A percentile compares a stretch with the other conserved stretches of the same genome.
phyloP scores from a whole-genome alignment of 2,329 filamentous ascomycete genomes.

The Xylariomycetidae sp. region DNA sequence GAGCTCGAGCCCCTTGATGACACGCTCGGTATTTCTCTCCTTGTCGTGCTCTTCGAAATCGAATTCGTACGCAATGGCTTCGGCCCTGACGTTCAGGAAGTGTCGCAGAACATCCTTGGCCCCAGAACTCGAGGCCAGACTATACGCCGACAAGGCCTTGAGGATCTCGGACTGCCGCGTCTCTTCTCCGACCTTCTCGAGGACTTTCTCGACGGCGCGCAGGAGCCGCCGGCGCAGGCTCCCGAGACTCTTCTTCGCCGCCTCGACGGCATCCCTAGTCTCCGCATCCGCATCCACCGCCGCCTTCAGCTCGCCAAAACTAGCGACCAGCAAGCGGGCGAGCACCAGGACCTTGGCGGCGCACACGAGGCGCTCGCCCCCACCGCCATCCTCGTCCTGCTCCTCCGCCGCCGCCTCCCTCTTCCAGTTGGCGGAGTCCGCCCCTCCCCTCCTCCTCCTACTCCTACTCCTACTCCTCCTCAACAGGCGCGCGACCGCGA shows the following conservation, averaged over 20 bases:
- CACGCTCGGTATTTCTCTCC: constrained; percentile 36
- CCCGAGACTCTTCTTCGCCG: constrained; percentile 57
- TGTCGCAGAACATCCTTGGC: constrained; percentile 72
- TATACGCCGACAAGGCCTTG: constrained; percentile 74
- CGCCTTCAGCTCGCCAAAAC: constrained; percentile 48
- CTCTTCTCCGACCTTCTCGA: constrained; percentile 55
- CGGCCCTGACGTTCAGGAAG: constrained; percentile 67
- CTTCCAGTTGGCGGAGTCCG: constrained; percentile 43
- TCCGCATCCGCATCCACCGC: neutral
- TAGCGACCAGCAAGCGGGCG: constrained; percentile 68
- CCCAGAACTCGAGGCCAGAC: constrained; percentile 72
- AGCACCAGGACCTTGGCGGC: constrained; percentile 70
- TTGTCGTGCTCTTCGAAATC: constrained; percentile 39
- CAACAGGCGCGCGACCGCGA: constrained; percentile 43
- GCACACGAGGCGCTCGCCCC: constrained; percentile 47
- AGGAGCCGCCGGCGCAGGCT: constrained; percentile 58
- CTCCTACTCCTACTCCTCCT: no score
- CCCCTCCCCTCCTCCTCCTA: constrained; percentile 44
- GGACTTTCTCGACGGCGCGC: constrained; percentile 61
- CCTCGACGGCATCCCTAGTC: constrained; percentile 41
- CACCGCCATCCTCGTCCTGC: constrained; percentile 18
- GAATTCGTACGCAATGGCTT: constrained; percentile 60
- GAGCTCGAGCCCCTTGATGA: constrained; percentile 62
- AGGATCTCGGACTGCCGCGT: constrained; percentile 49
- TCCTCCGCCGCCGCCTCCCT: constrained; percentile 20